A percentile compares a stretch with the other conserved stretches of the same genome.
These are phyloP conservation scores for Funneliformis caledonium DNA, from an alignment of 371 early-diverging fungal genomes.

Conservation along the genomic window DNA sequence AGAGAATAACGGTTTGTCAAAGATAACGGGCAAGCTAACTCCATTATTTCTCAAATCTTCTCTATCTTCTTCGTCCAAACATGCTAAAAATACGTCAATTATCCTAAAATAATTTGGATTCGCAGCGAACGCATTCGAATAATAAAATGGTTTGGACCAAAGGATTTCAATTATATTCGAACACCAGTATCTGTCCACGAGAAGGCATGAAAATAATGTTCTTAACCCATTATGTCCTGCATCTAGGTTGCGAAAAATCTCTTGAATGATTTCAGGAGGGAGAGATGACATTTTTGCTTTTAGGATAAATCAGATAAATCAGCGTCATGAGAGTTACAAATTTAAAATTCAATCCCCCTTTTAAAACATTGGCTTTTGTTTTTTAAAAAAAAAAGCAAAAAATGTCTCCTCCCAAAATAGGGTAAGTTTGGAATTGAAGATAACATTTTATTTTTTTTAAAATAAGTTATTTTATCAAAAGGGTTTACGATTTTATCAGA, in stretches of 20 bases:
- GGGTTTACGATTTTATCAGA: too few relatives aligned
- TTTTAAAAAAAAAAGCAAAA: neutral
- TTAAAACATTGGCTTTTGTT: neutral
- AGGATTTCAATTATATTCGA: neutral
- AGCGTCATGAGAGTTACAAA: too few relatives aligned
- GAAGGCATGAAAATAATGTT: neutral
- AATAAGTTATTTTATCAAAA: too few relatives aligned
- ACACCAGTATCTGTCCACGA: constrained; percentile 14
- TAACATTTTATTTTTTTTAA: too few relatives aligned
- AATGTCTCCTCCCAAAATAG: too few relatives aligned
- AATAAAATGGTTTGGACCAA: constrained; percentile 29
- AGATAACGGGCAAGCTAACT: neutral
- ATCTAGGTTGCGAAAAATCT: neutral
- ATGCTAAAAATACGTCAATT: neutral
- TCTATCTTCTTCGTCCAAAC: neutral
- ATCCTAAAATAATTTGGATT: neutral
- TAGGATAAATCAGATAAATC: too few relatives aligned
- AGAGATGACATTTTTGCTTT: neutral
- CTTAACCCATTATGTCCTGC: neutral
- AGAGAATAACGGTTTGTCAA: neutral
- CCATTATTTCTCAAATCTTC: neutral
- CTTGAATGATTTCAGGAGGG: neutral
- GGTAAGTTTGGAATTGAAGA: too few relatives aligned
- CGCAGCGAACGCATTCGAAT: neutral
- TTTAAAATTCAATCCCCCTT: too few relatives aligned